Evolutionary conservation across 257 asterid species (phyloP), one percentile per base, ranked within the genome.

Genomic region (Solanum bulbocastanum): DNA sequence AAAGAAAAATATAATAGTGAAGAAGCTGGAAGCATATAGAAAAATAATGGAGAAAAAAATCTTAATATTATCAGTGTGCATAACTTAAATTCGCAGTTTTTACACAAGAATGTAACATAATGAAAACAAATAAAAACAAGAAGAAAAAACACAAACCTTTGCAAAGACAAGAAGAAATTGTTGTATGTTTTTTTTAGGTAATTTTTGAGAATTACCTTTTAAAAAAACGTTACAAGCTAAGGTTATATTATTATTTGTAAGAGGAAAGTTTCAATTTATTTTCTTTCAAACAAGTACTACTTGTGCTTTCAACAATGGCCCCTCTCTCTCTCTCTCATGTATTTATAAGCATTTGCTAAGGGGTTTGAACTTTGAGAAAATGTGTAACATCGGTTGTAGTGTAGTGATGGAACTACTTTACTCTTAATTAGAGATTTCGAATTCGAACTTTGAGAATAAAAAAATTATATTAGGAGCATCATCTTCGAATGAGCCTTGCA

Each of bases 401-500:
- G 12, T 0, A 2, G 6, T 1, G 3, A 14, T 9, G 27, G 0
- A 2, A 60, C 0, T 60, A 0, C 0, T 60, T 60, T 5, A 60
- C 13, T 23, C 13, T 60, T 60, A 9, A 60, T 0, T 4, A 60
- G 27, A 60, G 14, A 23, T 60, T 3, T 60, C 2, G 10, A 1
- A 0, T 60, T 3, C 2, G 2, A 60, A 23, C 0, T 60, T 23
- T 23, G 30, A 0, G 3, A 1, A 60, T 9, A 8, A 23, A 23
- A 7, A 2, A 3, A 3, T 3, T 22, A 2, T 58, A 1, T 58
- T 7, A 4, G 5, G 5, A 58, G 5, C 4, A 0, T 22, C 12
- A 58, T 0, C 2, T 0, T 1, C 11, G 2, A 58, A 58, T 58
- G 66, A 58, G 0, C 2, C 12, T 22, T 58, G 25, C 1, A 22